phyloP scores from a whole-genome alignment of 2,329 filamentous ascomycete genomes.

The Phialophora verrucosa region DNA sequence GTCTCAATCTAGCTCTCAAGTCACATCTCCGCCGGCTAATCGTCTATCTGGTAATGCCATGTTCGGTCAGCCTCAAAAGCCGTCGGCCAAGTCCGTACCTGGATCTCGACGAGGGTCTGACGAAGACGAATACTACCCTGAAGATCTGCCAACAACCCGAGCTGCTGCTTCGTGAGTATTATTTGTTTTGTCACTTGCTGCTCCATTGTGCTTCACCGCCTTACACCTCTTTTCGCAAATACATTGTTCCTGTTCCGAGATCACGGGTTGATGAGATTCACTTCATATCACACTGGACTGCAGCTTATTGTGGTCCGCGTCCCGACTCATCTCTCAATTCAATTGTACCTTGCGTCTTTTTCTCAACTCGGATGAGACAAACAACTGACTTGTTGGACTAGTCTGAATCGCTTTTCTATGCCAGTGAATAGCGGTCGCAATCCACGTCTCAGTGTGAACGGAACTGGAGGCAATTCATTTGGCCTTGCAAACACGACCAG shows the following conservation, averaged over 20 bases:
- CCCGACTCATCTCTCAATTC: constrained; percentile 15
- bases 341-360: not conserved
- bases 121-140: constrained; percentile 80
- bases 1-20: constrained; percentile 76
- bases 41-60: constrained; percentile 58
- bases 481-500: constrained; percentile 85
- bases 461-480: constrained; percentile 23
- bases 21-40: constrained; percentile 76
- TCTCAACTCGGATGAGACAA: constrained; percentile 12
- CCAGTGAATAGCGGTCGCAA: constrained; percentile 67
- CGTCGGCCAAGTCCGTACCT: constrained; percentile 84
- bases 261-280: constrained; percentile 22
- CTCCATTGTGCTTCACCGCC: constrained; percentile 3
- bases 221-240: constrained; percentile 4
- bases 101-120: constrained; percentile 87
- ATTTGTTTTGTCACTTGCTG: constrained; percentile 3
- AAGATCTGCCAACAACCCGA: constrained; percentile 65
- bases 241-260: not conserved
- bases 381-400: constrained; percentile 47
- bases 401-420: constrained; percentile 91
- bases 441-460: constrained; percentile 31
- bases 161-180: constrained; percentile 78
- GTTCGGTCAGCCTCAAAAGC: constrained; percentile 53
- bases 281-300: not conserved
- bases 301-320: not conserved